Evolutionary conservation across 2,329 filamentous ascomycete genomes (phyloP).

Genomic region (Raffaelea albimanens): DNA sequence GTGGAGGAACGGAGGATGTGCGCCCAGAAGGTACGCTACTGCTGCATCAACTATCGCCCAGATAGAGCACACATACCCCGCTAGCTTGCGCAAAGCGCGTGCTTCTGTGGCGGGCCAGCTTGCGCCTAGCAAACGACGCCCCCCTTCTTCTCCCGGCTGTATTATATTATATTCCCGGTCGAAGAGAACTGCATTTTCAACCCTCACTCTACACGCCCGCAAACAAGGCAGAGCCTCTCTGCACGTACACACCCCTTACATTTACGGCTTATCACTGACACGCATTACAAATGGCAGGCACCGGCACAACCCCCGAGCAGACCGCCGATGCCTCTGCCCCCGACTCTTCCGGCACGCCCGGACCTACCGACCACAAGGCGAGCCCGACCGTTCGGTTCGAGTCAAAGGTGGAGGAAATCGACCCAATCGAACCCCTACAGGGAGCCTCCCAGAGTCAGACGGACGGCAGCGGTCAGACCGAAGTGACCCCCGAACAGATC

Average conservation of each 20-base stretch:
- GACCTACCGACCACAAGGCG: background rate
- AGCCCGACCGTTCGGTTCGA: constrained; percentile 59
- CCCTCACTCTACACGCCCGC: no score
- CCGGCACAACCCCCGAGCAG: background rate
- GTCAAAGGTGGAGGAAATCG: constrained; percentile 61
- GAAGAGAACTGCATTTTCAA: no score
- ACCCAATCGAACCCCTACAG: constrained; percentile 26
- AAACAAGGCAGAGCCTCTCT: no score
- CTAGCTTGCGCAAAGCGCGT: no score
- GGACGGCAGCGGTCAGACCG: constrained; percentile 11
- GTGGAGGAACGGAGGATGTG: background rate
- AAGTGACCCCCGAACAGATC: constrained; percentile 53
- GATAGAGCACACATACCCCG: no score
- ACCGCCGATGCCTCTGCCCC: background rate
- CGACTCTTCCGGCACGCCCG: constrained; percentile 17
- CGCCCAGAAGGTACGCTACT: background rate
- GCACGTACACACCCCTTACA: no score
- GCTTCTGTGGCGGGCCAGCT: background rate
- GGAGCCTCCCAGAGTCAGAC: constrained; percentile 18
- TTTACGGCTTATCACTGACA: background rate
- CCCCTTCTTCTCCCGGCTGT: no score
- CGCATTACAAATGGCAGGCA: background rate
- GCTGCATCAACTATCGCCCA: no score
- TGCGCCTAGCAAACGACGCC: background rate
- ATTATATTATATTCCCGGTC: no score